Evolutionary conservation across 225 moss, liverwort and hornwort species (phyloP).

Genomic region (Lunularia cruciata): DNA sequence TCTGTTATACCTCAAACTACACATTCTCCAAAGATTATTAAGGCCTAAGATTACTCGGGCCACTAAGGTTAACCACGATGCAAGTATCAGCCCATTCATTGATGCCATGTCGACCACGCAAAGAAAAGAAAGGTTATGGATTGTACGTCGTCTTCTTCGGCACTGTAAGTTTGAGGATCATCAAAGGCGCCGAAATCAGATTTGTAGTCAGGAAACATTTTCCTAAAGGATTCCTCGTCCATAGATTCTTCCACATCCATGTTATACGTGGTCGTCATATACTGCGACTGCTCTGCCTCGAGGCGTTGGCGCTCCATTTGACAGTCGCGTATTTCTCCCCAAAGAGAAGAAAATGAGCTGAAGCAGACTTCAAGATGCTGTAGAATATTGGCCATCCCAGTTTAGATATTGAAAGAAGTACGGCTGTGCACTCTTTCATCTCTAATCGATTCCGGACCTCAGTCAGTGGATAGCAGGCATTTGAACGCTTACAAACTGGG

Average conservation of each 20-base stretch:
- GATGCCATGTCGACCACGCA: no score
- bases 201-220: slow-evolving; percentile 74
- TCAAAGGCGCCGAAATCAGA: slow-evolving; percentile 59
- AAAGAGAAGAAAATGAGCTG: slow-evolving; percentile 45
- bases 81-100: no score
- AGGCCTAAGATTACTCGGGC: no score
- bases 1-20: no score
- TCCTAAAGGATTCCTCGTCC: slow-evolving; percentile 71
- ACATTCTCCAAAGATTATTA: no score
- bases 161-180: slow-evolving; percentile 51
- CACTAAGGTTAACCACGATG: no score
- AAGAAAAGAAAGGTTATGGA: no score
- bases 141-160: slow-evolving; percentile 64
- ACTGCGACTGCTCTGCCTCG: slow-evolving; percentile 34
- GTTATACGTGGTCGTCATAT: slow-evolving; percentile 57
- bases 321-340: slow-evolving; percentile 41
- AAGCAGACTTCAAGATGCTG: slow-evolving; percentile 37
- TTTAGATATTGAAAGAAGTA: background rate
- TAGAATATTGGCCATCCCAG: background rate
- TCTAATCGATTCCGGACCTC: no score
- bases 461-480: no score
- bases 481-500: no score
- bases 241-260: slow-evolving; percentile 74
- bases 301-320: slow-evolving; percentile 27
- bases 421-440: no score